Conservation (phyloP, 2,329 filamentous ascomycete species). For the Aspergillus ibericus region DNA sequence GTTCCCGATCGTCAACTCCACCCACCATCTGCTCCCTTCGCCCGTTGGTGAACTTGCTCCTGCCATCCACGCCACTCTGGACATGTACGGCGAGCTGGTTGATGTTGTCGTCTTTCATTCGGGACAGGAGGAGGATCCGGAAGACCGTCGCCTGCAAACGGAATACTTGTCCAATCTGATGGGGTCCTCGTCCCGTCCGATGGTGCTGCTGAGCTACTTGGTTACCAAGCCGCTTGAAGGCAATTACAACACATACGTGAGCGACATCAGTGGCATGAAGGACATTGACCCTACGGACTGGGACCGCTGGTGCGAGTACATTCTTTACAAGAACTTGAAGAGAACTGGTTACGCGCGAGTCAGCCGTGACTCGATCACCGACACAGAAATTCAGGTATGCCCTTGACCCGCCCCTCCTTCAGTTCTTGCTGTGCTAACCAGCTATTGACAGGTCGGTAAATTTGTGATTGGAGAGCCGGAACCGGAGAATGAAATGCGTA, state of each 20-base stretch:
- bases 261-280: slow-evolving; percentile 82
- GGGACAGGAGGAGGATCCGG: slow-evolving; percentile 92
- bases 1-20: slow-evolving; percentile 96
- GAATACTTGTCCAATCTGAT: slow-evolving; percentile 86
- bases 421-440: slow-evolving; percentile 13
- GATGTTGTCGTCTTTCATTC: slow-evolving; percentile 99
- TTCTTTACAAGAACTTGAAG: slow-evolving; percentile 85
- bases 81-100: slow-evolving; percentile 84
- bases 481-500: slow-evolving; percentile 62
- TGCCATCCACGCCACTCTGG: slow-evolving; percentile 92
- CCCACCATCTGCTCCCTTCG: slow-evolving; percentile 89
- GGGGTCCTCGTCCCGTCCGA: slow-evolving; percentile 75
- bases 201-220: slow-evolving; percentile 85
- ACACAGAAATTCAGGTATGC: slow-evolving; percentile 86
- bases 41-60: slow-evolving; percentile 94
- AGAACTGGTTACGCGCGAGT: slow-evolving; percentile 87
- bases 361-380: slow-evolving; percentile 86
- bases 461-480: slow-evolving; percentile 77
- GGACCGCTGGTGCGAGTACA: slow-evolving; percentile 99
- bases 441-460: slow-evolving; percentile 67
- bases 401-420: not conserved
- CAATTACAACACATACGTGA: slow-evolving; percentile 96
- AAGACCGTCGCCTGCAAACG: slow-evolving; percentile 83
- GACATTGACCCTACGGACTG: slow-evolving; percentile 91
- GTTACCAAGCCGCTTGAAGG: slow-evolving; percentile 87